Evolutionary conservation across 129 eudicot species (phyloP), one percentile per base, ranked within the genome.

Genomic region (Arctium lappa): DNA sequence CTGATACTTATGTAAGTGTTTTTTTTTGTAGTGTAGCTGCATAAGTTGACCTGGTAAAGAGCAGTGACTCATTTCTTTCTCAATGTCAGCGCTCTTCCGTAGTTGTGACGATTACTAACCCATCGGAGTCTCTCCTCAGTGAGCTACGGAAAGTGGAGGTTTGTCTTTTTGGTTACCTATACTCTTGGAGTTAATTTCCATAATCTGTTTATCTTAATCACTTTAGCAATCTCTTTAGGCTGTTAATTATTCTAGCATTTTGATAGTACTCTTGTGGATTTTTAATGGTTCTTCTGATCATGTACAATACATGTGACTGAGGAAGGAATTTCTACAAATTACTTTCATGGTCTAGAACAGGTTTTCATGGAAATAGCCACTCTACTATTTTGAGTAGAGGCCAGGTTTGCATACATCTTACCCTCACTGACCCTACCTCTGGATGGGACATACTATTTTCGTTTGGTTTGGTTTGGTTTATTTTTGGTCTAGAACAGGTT

Each of bases 71-170:
- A 18, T 75, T 84, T 8, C 10, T 65, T 16, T 89, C 73, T 81
- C 29, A 48, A 68, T 87, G 70, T 50, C 97, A 95, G 99, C 97
- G 99, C 9, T 86, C 98, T 68, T 91, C 90, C 73, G 84, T 95
- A 53, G 66, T 91, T 76, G 84, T 86, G 74, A 95, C 99, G 30
- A 93, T 95, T 60, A 91, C 99, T 74, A 95, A 88, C 86, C 99
- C 99, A 78, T 89, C 99, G 34, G 99, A 95, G 80, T 95, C 97
- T 86, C 97, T 95, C 81, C 94, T 95, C 34, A 85, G 87, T 69
- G 98, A 93, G 90, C 97, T 95, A 73, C 89, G 87, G 36, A 93
- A 92, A 88, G 98, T 95, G 85, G 98, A 95, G 98, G 98, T 94
- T 79, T 76, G 97, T 81, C 27, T 78, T 74, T 74, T 15, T 75